phyloP scores from a whole-genome alignment of 345 rosid genomes.

The Syzygium aromaticum region DNA sequence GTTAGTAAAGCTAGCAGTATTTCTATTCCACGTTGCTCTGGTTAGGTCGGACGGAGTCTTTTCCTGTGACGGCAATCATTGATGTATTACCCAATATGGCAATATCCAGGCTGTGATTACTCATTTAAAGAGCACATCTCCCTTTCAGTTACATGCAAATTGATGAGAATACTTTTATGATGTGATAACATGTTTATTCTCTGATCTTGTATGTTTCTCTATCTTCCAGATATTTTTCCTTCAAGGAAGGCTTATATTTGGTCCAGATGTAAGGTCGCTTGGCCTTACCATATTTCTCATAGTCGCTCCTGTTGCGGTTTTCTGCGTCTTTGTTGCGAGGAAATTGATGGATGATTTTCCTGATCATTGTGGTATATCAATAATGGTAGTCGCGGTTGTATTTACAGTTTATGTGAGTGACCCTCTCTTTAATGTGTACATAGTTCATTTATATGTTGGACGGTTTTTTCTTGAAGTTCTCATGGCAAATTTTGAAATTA shows the following conservation, averaged over 20 bases:
- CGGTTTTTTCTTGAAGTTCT: background rate
- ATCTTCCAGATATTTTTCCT: slow-evolving; percentile 76
- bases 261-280: slow-evolving; percentile 95
- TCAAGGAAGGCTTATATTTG: slow-evolving; percentile 88
- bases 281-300: slow-evolving; percentile 75
- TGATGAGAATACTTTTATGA: background rate
- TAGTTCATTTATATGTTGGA: background rate
- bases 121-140: background rate
- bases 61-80: background rate
- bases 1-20: background rate
- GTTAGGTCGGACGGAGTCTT: background rate
- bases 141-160: background rate
- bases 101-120: background rate
- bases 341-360: slow-evolving; percentile 73
- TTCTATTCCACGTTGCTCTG: background rate
- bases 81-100: background rate
- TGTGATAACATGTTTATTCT: background rate
- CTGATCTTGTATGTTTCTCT: background rate
- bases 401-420: slow-evolving; percentile 67
- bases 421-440: background rate
- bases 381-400: slow-evolving; percentile 45
- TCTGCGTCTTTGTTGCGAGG: slow-evolving; percentile 82
- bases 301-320: slow-evolving; percentile 66
- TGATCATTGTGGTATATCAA: slow-evolving; percentile 64
- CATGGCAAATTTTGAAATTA: background rate